phyloP scores from a whole-genome alignment of 1,284 basidiomycete species.

The Cutaneotrichosporon cyanovorans region DNA sequence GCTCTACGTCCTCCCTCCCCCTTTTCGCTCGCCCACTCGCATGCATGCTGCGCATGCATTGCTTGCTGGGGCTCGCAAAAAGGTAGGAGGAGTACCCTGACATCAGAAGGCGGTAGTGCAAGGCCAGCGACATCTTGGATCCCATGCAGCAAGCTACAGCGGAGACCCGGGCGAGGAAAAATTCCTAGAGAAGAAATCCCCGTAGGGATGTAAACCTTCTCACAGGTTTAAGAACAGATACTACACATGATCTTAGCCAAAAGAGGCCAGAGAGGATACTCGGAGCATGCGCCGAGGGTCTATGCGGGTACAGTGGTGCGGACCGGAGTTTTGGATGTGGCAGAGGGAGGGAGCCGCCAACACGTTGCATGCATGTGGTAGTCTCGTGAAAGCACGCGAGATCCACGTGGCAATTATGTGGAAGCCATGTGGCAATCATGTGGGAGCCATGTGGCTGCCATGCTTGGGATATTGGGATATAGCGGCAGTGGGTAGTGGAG shows the following conservation, averaged over 20 bases:
- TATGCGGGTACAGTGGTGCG: background rate
- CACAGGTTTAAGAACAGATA: conserved; percentile 45
- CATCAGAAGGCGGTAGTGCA: conserved; percentile 24
- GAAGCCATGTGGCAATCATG: too few relatives aligned
- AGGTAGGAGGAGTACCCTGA: conserved; percentile 17
- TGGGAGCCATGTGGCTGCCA: too few relatives aligned
- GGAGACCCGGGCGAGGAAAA: conserved; percentile 26
- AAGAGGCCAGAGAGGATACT: conserved; percentile 45
- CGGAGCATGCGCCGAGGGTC: background rate
- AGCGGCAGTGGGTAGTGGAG: too few relatives aligned
- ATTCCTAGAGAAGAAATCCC: conserved; percentile 34
- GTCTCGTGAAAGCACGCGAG: too few relatives aligned
- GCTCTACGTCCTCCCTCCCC: too few relatives aligned
- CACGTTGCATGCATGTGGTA: too few relatives aligned
- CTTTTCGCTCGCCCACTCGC: background rate
- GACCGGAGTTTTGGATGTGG: conserved; percentile 1
- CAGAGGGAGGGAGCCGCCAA: too few relatives aligned
- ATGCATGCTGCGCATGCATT: background rate
- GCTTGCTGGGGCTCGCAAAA: too few relatives aligned
- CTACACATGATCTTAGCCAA: conserved; percentile 48
- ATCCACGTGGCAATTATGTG: too few relatives aligned
- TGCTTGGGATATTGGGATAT: too few relatives aligned
- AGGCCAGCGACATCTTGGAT: conserved; percentile 20
- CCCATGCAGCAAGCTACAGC: conserved; percentile 19
- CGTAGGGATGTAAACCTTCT: conserved; percentile 38